Conservation (phyloP, 2,329 filamentous ascomycete species). For the Aspergillus sp. region DNA sequence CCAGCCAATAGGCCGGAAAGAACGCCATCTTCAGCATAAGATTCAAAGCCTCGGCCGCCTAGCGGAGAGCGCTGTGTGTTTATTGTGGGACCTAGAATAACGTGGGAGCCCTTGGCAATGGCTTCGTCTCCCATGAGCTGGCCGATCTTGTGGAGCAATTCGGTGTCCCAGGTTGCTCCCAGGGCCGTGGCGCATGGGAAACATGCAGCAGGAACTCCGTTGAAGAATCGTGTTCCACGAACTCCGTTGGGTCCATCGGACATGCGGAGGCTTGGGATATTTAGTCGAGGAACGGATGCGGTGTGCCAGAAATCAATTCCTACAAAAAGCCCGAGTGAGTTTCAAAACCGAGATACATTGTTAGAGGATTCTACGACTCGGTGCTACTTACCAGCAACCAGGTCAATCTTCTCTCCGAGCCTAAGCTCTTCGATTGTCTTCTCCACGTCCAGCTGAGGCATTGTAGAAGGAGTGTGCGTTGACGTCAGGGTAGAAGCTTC, state of each 20-base stretch:
- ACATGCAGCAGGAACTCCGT: constrained; percentile 68
- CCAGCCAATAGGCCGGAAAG: constrained; percentile 73
- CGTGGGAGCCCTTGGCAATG: constrained; percentile 70
- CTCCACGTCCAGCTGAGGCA: constrained; percentile 39
- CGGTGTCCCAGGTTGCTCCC: constrained; percentile 75
- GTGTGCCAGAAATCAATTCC: constrained; percentile 68
- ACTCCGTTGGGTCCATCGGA: constrained; percentile 71
- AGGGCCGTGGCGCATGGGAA: constrained; percentile 78
- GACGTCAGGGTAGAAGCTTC: not conserved
- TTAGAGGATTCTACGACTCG: not conserved
- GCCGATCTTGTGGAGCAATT: constrained; percentile 68
- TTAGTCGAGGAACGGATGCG: constrained; percentile 60
- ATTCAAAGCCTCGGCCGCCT: constrained; percentile 84
- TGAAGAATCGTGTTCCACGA: constrained; percentile 67
- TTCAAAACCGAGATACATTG: not conserved
- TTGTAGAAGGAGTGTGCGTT: constrained; percentile 15
- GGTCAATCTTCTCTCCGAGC: constrained; percentile 58
- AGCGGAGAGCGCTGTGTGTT: constrained; percentile 81
- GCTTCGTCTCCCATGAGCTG: constrained; percentile 69
- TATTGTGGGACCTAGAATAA: constrained; percentile 74
- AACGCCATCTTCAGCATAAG: constrained; percentile 79
- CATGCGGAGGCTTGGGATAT: constrained; percentile 64
- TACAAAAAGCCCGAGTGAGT: constrained; percentile 13
- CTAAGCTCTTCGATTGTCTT: constrained; percentile 55
- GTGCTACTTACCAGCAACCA: constrained; percentile 34